A percentile compares a stretch with the other conserved stretches of the same genome.
phyloP scores from a whole-genome alignment of 116 monocot species.

The Iris pallida region DNA sequence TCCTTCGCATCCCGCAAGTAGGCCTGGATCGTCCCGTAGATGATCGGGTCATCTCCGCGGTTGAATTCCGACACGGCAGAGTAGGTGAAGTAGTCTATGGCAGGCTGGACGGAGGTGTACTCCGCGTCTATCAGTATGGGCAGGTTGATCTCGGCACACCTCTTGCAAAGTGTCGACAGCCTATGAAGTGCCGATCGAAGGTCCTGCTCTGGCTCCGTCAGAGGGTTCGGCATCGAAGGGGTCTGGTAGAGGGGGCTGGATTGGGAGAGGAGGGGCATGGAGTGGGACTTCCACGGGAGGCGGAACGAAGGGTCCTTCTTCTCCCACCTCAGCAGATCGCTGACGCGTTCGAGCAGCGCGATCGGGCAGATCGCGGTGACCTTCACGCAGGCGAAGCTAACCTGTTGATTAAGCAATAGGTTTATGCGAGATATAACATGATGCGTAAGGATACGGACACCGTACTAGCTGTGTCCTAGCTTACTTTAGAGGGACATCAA shows the following conservation, averaged over 20 bases:
- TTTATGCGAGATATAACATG: no score
- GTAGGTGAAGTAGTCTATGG: slow-evolving; percentile 53
- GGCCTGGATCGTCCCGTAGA: slow-evolving; percentile 70
- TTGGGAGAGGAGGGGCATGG: slow-evolving; percentile 49
- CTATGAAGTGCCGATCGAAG: slow-evolving; percentile 46
- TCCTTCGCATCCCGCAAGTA: slow-evolving; percentile 75
- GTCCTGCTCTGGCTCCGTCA: slow-evolving; percentile 37
- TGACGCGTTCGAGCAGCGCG: slow-evolving; percentile 40
- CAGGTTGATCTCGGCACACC: slow-evolving; percentile 41
- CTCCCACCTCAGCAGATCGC: slow-evolving; percentile 55
- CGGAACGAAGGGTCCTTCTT: slow-evolving; percentile 21
- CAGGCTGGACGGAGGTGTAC: slow-evolving; percentile 54
- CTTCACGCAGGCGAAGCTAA: slow-evolving; percentile 70
- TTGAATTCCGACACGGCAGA: slow-evolving; percentile 49
- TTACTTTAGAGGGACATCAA: no score
- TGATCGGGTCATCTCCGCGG: slow-evolving; percentile 27
- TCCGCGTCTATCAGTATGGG: slow-evolving; percentile 63
- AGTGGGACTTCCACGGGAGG: slow-evolving; percentile 61
- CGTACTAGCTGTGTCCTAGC: no score
- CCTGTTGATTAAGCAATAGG: slow-evolving; percentile 20
- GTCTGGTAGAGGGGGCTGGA: slow-evolving; percentile 72
- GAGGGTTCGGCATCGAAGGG: slow-evolving; percentile 33
- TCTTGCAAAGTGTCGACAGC: slow-evolving; percentile 42
- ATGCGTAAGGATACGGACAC: no score
- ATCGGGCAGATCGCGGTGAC: slow-evolving; percentile 70